These are phyloP conservation scores for Castanea sativa DNA, from an alignment of 306 rosid genomes.

Conservation along the genomic window DNA sequence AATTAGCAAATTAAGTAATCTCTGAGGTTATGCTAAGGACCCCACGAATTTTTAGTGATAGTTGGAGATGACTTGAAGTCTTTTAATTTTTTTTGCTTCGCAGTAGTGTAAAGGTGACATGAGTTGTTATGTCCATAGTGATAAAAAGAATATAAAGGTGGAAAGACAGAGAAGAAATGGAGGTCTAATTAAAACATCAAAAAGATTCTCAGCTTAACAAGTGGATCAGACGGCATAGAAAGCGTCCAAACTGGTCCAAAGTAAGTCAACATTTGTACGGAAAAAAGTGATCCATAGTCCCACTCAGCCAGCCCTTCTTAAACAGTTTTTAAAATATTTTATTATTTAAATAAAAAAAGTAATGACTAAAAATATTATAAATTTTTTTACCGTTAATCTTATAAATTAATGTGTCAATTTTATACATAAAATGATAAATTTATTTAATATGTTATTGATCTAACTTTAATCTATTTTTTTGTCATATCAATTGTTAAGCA, in stretches of 20 bases:
- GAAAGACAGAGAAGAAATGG: slow-evolving; percentile 1
- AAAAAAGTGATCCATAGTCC: slow-evolving; percentile 5
- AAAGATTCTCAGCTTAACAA: slow-evolving; percentile 11
- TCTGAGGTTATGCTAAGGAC: background rate
- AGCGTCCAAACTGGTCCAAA: slow-evolving; percentile 20
- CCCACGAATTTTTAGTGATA: slow-evolving; percentile 6
- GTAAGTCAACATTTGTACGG: slow-evolving; percentile 26
- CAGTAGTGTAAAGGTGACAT: background rate
- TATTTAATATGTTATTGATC: too few relatives aligned
- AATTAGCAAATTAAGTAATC: background rate
- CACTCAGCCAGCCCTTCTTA: background rate
- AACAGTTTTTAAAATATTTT: background rate
- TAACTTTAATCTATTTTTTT: too few relatives aligned
- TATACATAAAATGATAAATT: too few relatives aligned
- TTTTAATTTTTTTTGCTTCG: background rate
- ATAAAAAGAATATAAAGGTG: background rate
- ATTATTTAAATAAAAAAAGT: background rate
- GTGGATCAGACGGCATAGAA: slow-evolving; percentile 11
- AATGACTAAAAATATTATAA: too few relatives aligned
- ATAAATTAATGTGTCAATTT: too few relatives aligned
- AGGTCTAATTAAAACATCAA: background rate
- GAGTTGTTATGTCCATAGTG: background rate
- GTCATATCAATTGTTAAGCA: too few relatives aligned
- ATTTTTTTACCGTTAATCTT: too few relatives aligned
- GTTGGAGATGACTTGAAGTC: background rate